Base-by-base conservation (phyloP, 2,329 filamentous ascomycete species). In the Proliferodiscus dingleyae region DNA sequence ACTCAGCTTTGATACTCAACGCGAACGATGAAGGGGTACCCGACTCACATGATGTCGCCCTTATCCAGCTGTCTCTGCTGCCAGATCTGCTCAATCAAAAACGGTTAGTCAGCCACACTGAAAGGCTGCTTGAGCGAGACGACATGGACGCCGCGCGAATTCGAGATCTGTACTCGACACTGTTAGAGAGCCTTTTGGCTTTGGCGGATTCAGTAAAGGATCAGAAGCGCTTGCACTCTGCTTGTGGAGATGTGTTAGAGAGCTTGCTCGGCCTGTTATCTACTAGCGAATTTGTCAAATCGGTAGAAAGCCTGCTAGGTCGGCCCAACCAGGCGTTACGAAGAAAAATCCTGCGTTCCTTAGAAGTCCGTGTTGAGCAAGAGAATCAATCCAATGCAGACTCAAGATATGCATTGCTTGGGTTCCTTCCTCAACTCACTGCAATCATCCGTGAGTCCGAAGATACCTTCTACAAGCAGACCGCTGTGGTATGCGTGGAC, bases 401-500 rank as follows among this genome's bases (percentile, higher is more conserved):
- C 32, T 87, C 88, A 3, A 80, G 88, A 49, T 71, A 75, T 38
- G 81, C 84, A 0, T 72, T 95, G 59, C 73, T 95, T 28, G 78
- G 81, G 9, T 93, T 96, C 72, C 63, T 95, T 54, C 83, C 87
- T 9, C 84, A 84, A 55, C 75, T 95, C 50, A 87, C 87, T 15
- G 74, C 77, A 16, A 86, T 94, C 37, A 80, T 98, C 48, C 74
- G 83, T 45, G 78, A 85, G 40, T 85, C 86, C 5, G 71, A 77
- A 24, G 83, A 93, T 54, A 77, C 85, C 43, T 74, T 81, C 22
- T 84, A 93, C 64, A 89, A 91, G 67, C 84, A 89, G 58, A 89
- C 87, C 9, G 87, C 90, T 1, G 83, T 98, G 51, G 82, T 83
- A 28, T 97, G 91, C 58, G 84, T 97, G 36, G 90, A 96, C 68